A percentile compares a stretch with the other conserved stretches of the same genome.
phyloP scores from a whole-genome alignment of 2,329 filamentous ascomycete genomes.

The Penicillium hesseltinei region DNA sequence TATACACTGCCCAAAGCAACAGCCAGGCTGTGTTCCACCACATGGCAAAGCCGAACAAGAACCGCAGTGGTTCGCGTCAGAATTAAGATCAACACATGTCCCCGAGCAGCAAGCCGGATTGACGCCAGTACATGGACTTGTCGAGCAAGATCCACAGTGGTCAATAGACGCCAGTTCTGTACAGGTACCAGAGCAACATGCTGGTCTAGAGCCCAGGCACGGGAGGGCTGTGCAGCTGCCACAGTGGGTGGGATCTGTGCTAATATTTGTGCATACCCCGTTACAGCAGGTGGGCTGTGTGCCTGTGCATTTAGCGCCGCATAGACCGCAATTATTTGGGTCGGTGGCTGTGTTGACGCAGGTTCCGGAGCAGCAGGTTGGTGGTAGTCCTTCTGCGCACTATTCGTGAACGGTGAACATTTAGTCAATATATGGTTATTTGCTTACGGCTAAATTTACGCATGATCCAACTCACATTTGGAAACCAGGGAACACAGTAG shows the following conservation, averaged over 20 bases:
- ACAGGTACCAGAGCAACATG: constrained; percentile 2
- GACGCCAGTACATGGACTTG: not conserved
- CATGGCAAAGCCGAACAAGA: constrained; percentile 6
- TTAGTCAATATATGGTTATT: not conserved
- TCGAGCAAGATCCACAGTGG: constrained; percentile 1
- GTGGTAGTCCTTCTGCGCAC: not conserved
- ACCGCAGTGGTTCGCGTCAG: constrained; percentile 7
- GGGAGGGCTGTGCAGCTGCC: constrained; percentile 7
- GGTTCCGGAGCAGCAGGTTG: not conserved
- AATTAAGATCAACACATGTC: constrained; percentile 9
- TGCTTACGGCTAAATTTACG: not conserved
- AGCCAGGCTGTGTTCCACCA: not conserved
- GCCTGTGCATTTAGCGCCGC: not conserved
- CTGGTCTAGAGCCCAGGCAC: constrained; percentile 5
- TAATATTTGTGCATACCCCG: constrained; percentile 7
- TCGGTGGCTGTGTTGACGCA: not conserved
- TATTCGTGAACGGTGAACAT: not conserved
- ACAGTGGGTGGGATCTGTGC: constrained; percentile 6
- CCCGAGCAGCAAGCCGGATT: constrained; percentile 14
- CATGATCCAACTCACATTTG: not conserved
- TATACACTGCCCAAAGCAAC: constrained; percentile 7
- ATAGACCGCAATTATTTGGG: not conserved
- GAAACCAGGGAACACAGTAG: constrained; percentile 2
- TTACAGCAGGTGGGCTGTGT: not conserved
- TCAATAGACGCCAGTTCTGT: not conserved